Evolutionary conservation across 768 basidiomycete species (phyloP), one percentile per base, ranked within the genome.

Genomic region (Lepiota brunneoincarnata): DNA sequence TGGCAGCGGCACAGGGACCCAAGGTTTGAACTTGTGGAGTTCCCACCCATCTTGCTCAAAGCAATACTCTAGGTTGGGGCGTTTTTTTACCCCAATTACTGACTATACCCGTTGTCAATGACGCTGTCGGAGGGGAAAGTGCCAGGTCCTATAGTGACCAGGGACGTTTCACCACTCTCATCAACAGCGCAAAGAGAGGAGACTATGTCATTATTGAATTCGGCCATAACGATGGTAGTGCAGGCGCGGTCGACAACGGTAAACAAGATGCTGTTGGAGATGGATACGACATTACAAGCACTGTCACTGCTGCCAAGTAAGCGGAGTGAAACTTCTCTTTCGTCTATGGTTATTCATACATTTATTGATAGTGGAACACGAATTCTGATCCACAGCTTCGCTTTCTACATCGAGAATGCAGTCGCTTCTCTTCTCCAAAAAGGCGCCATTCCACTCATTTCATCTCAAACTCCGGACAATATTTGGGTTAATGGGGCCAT

Each of bases 381-480:
- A 3, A 63, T 71, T 18, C 63, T 73, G 36, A 74, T 79, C 18
- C 75, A 76, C 56, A 76, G 73, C 2, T 79, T 75, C 66, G 70
- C 70, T 18, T 77, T 62, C 61, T 79, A 78, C 55, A 69, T 78
- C 47, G 67, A 75, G 57, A 73, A 76, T 54, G 75, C 75, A 1
- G 67, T 74, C 44, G 71, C 65, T 40, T 57, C 71, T 12, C 59
- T 78, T 40, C 67, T 73, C 56, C 67, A 72, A 1, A 79, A 79
- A 60, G 78, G 79, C 11, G 77, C 72, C 31, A 75, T 70, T 26
- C 70, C 73, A 17, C 78, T 81, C 54, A 64, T 80, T 10, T 75
- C 75, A 15, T 74, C 76, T 6, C 75, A 75, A 55, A 80, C 79
- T 4, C 78, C 79, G 5, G 66, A 72, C 58, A 75, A 81, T 58